Percentiles rank a stretch among this genome's conserved stretches.
phyloP scores from a whole-genome alignment of 768 basidiomycete genomes.

The Hysterangium stoloniferum region DNA sequence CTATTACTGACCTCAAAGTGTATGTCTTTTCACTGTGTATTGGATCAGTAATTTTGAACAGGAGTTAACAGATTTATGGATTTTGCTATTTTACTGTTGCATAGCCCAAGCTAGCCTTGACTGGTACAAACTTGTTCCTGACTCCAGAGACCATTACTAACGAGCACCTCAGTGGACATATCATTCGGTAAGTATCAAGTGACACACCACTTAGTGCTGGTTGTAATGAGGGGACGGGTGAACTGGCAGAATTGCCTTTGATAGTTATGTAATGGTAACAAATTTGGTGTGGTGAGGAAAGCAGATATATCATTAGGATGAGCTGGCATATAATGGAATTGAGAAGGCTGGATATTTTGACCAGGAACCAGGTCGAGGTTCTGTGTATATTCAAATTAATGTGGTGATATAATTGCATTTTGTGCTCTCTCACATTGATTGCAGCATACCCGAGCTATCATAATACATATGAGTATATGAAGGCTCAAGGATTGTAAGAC shows the following conservation, averaged over 20 bases:
- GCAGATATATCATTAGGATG: slow-evolving; percentile 57
- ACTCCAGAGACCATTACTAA: no score
- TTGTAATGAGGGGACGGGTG: slow-evolving; percentile 53
- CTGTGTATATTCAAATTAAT: slow-evolving; percentile 24
- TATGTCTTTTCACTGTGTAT: no score
- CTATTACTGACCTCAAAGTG: no score
- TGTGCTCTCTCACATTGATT: slow-evolving; percentile 51
- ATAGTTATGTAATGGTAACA: slow-evolving; percentile 43
- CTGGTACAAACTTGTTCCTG: no score
- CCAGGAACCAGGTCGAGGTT: slow-evolving; percentile 53
- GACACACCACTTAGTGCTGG: slow-evolving; percentile 45
- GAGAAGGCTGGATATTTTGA: slow-evolving; percentile 40
- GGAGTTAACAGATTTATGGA: no score
- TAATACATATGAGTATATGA: slow-evolving; percentile 7
- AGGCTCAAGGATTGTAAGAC: background rate
- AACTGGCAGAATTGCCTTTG: slow-evolving; percentile 49
- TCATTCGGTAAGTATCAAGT: background rate
- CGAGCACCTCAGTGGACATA: no score
- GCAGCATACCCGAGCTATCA: slow-evolving; percentile 46
- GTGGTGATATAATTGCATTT: background rate
- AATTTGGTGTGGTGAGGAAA: slow-evolving; percentile 49
- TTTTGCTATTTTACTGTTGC: no score
- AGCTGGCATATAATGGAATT: slow-evolving; percentile 62
- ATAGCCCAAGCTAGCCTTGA: no score
- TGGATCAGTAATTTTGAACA: no score